These are phyloP conservation scores for Pyrenochaeta sp. DNA, from an alignment of 2,329 filamentous ascomycete species.

Conservation along the genomic window DNA sequence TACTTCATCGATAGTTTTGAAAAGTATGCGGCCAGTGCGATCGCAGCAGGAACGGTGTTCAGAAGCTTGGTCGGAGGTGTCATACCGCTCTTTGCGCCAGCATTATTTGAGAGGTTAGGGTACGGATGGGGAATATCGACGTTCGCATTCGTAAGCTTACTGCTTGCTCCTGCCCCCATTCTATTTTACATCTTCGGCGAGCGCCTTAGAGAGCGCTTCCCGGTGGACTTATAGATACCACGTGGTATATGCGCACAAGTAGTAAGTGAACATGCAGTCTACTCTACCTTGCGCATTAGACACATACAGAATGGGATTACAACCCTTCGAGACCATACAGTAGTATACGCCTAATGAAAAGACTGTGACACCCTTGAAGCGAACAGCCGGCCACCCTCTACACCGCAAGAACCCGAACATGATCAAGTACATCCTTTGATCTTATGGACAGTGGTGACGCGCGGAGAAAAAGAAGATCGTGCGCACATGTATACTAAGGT, in stretches of 20 bases:
- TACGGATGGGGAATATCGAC: conserved; percentile 61
- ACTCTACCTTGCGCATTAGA: not conserved
- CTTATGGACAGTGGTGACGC: too few relatives aligned
- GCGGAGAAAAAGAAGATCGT: too few relatives aligned
- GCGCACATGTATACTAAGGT: too few relatives aligned
- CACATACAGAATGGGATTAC: too few relatives aligned
- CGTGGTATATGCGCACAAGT: too few relatives aligned
- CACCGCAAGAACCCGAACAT: too few relatives aligned
- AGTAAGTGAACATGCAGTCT: not conserved
- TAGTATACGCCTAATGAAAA: too few relatives aligned
- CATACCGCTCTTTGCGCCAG: conserved; percentile 56
- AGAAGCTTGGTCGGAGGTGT: conserved; percentile 57
- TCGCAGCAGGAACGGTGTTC: conserved; percentile 60
- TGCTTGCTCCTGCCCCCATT: conserved; percentile 59
- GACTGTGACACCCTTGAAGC: too few relatives aligned
- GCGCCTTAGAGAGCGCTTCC: conserved; percentile 55
- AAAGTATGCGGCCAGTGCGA: conserved; percentile 59
- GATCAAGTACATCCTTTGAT: too few relatives aligned
- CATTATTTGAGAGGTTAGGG: conserved; percentile 55
- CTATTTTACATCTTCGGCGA: conserved; percentile 60
- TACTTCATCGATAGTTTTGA: conserved; percentile 64
- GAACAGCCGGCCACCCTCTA: too few relatives aligned
- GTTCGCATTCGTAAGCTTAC: conserved; percentile 56
- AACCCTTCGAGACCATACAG: too few relatives aligned
- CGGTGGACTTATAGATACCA: conserved; percentile 26